Conservation (phyloP, 257 asterid genomes). For the Nicotiana otophora region DNA sequence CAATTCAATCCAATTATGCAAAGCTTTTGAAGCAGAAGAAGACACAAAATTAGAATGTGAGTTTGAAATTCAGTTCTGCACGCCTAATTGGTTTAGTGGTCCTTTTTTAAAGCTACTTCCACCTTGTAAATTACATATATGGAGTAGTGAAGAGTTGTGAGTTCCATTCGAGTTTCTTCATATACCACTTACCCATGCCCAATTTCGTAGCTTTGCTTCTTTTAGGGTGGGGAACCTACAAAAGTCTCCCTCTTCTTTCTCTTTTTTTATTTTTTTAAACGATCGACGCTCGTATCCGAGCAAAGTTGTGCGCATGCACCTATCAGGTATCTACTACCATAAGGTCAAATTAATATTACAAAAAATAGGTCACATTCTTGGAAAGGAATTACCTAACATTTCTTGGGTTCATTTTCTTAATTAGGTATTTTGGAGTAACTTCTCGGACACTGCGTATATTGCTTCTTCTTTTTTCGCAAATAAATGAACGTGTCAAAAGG, state of each 20-base stretch:
- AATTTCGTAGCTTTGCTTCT: background rate
- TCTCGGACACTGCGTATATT: no score
- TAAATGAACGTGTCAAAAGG: no score
- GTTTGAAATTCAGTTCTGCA: background rate
- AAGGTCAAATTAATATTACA: no score
- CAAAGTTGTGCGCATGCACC: no score
- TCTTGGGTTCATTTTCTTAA: no score
- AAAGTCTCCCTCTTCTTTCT: background rate
- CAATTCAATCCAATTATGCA: background rate
- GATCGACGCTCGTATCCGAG: no score
- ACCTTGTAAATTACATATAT: background rate
- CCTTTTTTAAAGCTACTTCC: slow-evolving; percentile 3
- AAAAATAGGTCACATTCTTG: no score
- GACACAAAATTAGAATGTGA: background rate
- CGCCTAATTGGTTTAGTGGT: background rate
- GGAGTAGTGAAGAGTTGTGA: background rate
- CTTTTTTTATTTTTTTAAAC: background rate
- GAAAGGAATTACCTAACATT: no score
- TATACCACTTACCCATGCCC: slow-evolving; percentile 1
- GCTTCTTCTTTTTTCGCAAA: no score
- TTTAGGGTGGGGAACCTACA: background rate
- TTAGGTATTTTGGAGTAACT: no score
- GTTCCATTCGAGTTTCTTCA: background rate
- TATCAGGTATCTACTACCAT: no score
- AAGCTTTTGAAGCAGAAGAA: background rate